Base-by-base conservation (phyloP, 306 rosid species). In the Begonia peltatifolia region DNA sequence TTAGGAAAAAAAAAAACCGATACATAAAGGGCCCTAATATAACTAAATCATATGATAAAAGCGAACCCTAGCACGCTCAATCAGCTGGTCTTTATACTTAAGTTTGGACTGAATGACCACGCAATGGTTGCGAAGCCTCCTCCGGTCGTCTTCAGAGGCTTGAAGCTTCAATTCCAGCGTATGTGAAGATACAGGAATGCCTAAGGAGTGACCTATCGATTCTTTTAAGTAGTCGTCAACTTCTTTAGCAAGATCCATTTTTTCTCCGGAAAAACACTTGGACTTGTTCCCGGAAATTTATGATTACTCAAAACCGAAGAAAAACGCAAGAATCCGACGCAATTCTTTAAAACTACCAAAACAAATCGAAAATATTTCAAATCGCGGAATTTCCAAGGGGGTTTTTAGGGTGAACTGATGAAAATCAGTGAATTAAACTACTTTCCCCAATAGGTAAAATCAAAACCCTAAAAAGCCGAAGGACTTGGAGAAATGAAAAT, bases 91-190 rank as follows among this genome's bases (percentile, higher is more conserved):
- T 71, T 86, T 90, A 52, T 76, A 84, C 63, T 75, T 77, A 71
- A 83, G 41, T 71, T 67, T 64, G 42, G 81, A 56, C 50, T 79
- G 71, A 0, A 86, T 57, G 12, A 41, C 49, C 10, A 67, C 69
- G 58, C 60, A 67, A 52, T 67, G 76, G 41, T 71, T 63, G 2
- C 71, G 82, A 41, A 90, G 92, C 38, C 76, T 69, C 44, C 42
- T 68, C 63, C 68, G 77, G 4, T 83, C 65, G 20, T 79, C 84
- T 71, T 86, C 69, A 9, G 76, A 73, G 64, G 76, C 74, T 9
- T 66, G 84, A 68, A 86, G 88, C 79, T 90, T 76, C 41, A 70
- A 55, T 14, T 68, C 81, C 17, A 87, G 75, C 15, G 87, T 81
- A 15, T 25, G 63, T 2, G 54, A 25, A 0, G 94, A 62, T 5